A percentile compares a stretch with the other conserved stretches of the same genome.
Conservation (phyloP, 2,329 filamentous ascomycete genomes). For the Tolypocladium tundrense region DNA sequence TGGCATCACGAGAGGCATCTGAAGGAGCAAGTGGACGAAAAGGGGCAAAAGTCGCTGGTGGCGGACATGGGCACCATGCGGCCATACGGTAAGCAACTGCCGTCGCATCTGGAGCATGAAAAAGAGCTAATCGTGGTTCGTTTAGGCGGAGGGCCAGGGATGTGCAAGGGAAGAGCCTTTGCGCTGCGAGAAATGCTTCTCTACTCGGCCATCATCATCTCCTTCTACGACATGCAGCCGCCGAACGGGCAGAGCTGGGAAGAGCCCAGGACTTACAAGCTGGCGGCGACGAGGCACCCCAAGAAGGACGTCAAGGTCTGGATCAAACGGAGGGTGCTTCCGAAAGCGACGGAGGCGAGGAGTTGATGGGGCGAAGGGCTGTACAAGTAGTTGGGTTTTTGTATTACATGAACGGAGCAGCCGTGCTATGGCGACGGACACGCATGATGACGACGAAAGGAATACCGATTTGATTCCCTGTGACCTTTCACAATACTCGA, state of each 20-base stretch:
- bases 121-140: neutral
- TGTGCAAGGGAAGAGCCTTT: slow-evolving; percentile 22
- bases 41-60: slow-evolving; percentile 10
- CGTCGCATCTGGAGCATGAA: neutral
- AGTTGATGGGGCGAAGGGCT: neutral
- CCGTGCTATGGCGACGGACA: neutral
- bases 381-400: neutral
- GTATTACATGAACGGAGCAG: neutral
- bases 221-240: slow-evolving; percentile 25
- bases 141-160: slow-evolving; percentile 19
- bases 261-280: slow-evolving; percentile 12
- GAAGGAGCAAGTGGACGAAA: slow-evolving; percentile 12
- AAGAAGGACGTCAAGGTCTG: slow-evolving; percentile 18
- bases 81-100: slow-evolving; percentile 19
- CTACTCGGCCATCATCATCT: slow-evolving; percentile 22
- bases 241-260: slow-evolving; percentile 16
- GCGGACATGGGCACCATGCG: slow-evolving; percentile 17
- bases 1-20: slow-evolving; percentile 25
- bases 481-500: too few relatives aligned
- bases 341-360: neutral
- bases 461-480: neutral
- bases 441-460: neutral
- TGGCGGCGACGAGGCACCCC: slow-evolving; percentile 16
- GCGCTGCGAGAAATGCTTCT: slow-evolving; percentile 23
- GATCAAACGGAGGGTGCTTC: slow-evolving; percentile 17